Conservation (phyloP, 2,329 filamentous ascomycete species). For the Paraconiothyrium brasiliense region DNA sequence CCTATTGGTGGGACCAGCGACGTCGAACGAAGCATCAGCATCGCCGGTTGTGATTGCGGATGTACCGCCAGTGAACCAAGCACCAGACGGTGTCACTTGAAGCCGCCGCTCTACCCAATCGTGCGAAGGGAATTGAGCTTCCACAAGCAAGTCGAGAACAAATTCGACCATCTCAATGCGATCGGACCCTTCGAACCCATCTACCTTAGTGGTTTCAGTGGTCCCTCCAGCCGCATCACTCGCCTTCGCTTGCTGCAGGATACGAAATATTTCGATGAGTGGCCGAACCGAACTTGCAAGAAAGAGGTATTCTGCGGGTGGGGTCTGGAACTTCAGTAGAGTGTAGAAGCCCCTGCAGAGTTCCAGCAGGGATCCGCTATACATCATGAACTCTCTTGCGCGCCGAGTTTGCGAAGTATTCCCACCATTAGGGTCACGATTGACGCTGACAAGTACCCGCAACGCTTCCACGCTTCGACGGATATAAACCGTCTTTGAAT, state of each 20-base stretch:
- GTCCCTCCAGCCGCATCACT: background rate
- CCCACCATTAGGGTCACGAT: no score
- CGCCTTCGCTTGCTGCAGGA: background rate
- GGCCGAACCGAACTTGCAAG: background rate
- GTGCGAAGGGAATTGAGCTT: background rate
- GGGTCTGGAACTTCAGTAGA: constrained; percentile 1
- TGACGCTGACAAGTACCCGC: background rate
- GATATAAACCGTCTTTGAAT: background rate
- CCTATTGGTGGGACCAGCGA: no score
- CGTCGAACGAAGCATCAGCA: background rate
- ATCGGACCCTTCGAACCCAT: background rate
- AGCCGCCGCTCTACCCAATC: background rate
- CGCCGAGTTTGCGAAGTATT: no score
- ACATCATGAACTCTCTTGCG: no score
- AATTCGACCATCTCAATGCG: background rate
- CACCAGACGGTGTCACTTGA: background rate
- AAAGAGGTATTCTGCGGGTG: background rate
- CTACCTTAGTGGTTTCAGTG: background rate
- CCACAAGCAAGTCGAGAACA: background rate
- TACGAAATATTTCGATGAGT: background rate
- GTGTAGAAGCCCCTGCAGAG: background rate
- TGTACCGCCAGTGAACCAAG: background rate
- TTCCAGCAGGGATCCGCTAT: background rate
- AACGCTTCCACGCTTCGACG: background rate
- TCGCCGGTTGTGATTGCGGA: background rate